Evolutionary conservation across 2,329 filamentous ascomycete species (phyloP), one percentile per base, ranked within the genome.

Genomic region (Grosmannia penicillata): DNA sequence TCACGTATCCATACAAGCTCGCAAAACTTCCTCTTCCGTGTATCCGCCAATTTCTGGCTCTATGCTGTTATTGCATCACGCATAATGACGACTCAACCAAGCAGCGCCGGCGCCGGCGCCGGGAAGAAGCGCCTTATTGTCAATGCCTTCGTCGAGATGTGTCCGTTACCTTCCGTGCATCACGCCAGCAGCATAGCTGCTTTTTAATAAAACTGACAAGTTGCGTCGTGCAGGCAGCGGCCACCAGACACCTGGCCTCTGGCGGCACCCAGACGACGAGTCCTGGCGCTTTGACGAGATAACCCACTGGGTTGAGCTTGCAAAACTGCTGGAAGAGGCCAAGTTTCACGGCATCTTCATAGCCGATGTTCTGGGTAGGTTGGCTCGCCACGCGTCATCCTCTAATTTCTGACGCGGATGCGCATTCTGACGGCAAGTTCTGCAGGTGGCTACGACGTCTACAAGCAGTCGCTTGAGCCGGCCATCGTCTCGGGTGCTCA

Each of bases 291-390:
- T 81, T 53, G 72, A 72, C 43, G 62, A 70, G 19, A 56, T 75
- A 25, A 57, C 68, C 7, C 69, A 77, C 43, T 79, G 75, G 75
- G 62, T 68, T 1, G 61, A 71, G 36, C 54, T 79, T 0, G 75
- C 74, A 0, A 63, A 75, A 42, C 55, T 72, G 1, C 62, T 78
- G 1, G 75, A 78, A 46, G 58, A 62, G 1, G 73, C 22, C 25
- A 73, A 75, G 38, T 76, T 78, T 44, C 72, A 78, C 37, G 72
- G 70, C 9, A 73, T 78, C 25, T 79, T 79, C 53, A 75, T 80
- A 36, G 75, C 75, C 0, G 75, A 80, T 49, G 72, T 78, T 0
- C 61, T 81, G 9, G 39, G 49, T 31, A 21, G 13, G n/a, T 15
- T 17, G 8, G 13, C 25, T 22, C 15, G 8, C 8, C 14, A 6